Evolutionary conservation across 768 basidiomycete species (phyloP).

Genomic region (Chalciporus sphaerocephalus): DNA sequence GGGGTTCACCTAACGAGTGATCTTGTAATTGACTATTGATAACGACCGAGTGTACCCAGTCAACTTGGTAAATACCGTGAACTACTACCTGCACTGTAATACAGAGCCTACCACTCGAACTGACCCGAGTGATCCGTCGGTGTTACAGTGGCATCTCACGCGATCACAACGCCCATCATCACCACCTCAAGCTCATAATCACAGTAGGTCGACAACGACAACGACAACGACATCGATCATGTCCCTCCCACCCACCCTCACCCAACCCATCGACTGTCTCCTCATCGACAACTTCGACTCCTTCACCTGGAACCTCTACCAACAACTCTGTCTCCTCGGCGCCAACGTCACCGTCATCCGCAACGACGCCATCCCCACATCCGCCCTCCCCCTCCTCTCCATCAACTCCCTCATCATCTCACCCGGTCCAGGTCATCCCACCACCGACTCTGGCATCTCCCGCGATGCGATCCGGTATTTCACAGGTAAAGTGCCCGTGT

Average conservation of each 20-base stretch:
- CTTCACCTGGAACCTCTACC: conserved; percentile 98
- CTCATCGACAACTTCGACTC: conserved; percentile 98
- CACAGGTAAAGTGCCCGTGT: conserved; percentile 84
- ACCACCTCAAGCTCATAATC: too few relatives aligned
- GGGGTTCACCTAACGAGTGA: too few relatives aligned
- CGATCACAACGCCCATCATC: too few relatives aligned
- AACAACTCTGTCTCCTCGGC: conserved; percentile 81
- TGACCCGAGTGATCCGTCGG: too few relatives aligned
- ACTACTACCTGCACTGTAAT: too few relatives aligned
- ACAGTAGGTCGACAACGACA: too few relatives aligned
- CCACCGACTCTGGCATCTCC: conserved; percentile 90
- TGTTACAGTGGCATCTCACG: too few relatives aligned
- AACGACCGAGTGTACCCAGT: too few relatives aligned
- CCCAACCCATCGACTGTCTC: conserved; percentile 64
- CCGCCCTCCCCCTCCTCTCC: conserved; percentile 62
- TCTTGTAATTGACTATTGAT: too few relatives aligned
- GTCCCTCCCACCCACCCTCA: conserved; percentile 38
- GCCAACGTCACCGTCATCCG: conserved; percentile 89
- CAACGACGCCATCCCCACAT: conserved; percentile 83
- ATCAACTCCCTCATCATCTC: conserved; percentile 87
- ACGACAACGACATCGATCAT: not conserved
- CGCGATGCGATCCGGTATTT: conserved; percentile 85
- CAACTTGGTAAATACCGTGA: too few relatives aligned
- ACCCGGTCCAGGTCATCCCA: conserved; percentile 94
- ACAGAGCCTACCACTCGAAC: too few relatives aligned